Base-by-base conservation (phyloP, 2,329 filamentous ascomycete genomes). In the Capronia americana region DNA sequence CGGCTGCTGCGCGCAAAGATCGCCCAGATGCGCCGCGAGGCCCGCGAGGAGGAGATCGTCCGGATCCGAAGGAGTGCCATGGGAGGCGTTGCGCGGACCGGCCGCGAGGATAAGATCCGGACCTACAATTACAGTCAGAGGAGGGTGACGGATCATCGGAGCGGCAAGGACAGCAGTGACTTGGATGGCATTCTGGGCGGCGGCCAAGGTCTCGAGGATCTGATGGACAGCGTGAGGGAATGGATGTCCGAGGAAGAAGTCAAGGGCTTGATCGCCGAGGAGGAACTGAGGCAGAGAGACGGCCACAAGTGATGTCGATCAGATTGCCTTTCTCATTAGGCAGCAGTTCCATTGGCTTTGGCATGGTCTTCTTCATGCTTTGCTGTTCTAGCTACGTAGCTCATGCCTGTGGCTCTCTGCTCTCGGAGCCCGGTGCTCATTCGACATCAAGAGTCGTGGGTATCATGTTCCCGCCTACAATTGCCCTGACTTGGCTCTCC, bases 21-120 rank as follows among this genome's bases (percentile, higher is more conserved):
- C 23, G 95, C 93, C 1, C 90, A 95, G 78, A 84, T 86, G 73
- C 85, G 90, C 64, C 86, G 93, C 55, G 93, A 97, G 76, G 89
- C 90, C 70, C 87, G 92, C 34, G 94, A 99, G 78, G 92, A 92
- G 72, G 88, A 94, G 76, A 86, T 93, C 30, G 84, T 89, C 20
- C 85, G 83, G 24, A 77, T 98, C 78, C 84, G 93, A 63, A 87
- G 93, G 75, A 92, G 89, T 70, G 92, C 93, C 3, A 86, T 96
- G 69, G 88, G 91, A 41, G 87, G 89, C 71, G 88, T 93, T 64
- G 90, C 84, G 7, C 86, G 90, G 74, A 93, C 95, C 81, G 95
- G 93, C 5, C 86, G 95, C 50, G 92, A 92, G 55, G 93, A 98
- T 81, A 99, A 99, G 82, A 90, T 99, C 65, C 85, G 93, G 67